Evolutionary conservation across 192 early-diverging fungal species (phyloP), one percentile per base, ranked within the genome.

Genomic region (Backusella morwellensis): DNA sequence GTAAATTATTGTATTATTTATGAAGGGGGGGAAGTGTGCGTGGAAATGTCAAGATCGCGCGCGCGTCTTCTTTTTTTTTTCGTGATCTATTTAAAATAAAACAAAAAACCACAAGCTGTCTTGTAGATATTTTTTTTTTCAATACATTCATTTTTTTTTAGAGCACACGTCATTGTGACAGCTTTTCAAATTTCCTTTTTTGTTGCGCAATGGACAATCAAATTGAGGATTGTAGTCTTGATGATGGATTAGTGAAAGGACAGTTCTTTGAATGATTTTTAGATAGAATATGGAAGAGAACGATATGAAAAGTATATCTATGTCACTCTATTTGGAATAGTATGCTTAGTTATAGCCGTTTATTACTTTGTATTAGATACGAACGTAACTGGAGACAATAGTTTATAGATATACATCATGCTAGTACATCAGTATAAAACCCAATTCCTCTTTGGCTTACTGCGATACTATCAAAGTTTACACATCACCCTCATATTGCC

Each of bases 31-130:
- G 26, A 19, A 35, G 11, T 66, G 9, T 32, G 29, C 9, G 59
- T 66, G 59, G 66, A 68, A 35, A 32, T 29, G 21, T 68, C 66
- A 68, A 56, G 54, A 56, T 56, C 54, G 54, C 54, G 54, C 54
- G 54, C 54, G 54, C 54, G 54, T 56, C 54, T 21, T 56, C 38
- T 40, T 23, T 56, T 56, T 56, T 56, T 56, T 56, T n/a, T 56
- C 54, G 54, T 56, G 66, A 68, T 68, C 32, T 35, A 34, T 35
- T 68, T n/a, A 66, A 32, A 66, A 26, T 5, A 66, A 66, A 66
- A 34, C 35, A 36, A 32, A 34, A 29, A 23, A 63, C 21, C 56
- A 63, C 56, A 29, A 63, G 3, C 56, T 63, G 56, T 63, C 23
- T 63, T 63, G 56, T 63, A 4, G 4, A 34, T 68, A 5, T 68